These are phyloP conservation scores for Thermomyces lanuginosus DNA, from an alignment of 2,329 filamentous ascomycete species.

Conservation along the genomic window DNA sequence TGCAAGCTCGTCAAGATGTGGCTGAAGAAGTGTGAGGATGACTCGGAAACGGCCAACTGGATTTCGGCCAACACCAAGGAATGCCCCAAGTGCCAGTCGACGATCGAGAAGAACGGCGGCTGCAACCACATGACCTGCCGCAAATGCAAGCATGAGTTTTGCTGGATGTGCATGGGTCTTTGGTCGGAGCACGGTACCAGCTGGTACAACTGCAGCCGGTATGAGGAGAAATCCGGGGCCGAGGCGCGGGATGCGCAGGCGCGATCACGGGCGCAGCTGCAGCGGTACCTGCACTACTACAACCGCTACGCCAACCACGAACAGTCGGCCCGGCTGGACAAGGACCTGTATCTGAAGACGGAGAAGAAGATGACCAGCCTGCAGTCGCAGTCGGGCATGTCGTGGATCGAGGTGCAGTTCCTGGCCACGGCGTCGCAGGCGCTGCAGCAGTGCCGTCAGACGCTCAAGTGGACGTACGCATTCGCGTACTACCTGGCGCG, in stretches of 20 bases:
- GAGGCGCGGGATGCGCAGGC: constrained; percentile 87
- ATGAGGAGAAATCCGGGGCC: constrained; percentile 83
- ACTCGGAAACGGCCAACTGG: constrained; percentile 97
- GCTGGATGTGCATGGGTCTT: constrained; percentile 99
- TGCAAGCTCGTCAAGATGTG: constrained; percentile 84
- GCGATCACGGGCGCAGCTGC: constrained; percentile 72
- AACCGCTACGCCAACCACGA: constrained; percentile 98
- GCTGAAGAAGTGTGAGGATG: constrained; percentile 96
- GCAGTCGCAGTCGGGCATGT: constrained; percentile 85
- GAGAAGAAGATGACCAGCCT: constrained; percentile 98
- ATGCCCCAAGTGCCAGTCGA: constrained; percentile 87
- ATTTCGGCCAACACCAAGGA: constrained; percentile 98
- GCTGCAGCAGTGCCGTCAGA: constrained; percentile 92
- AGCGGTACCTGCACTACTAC: constrained; percentile 97
- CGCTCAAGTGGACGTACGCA: constrained; percentile 96
- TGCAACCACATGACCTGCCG: constrained; percentile 97
- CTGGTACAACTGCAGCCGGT: constrained; percentile 99
- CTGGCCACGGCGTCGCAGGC: constrained; percentile 84
- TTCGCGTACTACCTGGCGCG: constrained; percentile 95
- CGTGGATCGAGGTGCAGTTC: constrained; percentile 98
- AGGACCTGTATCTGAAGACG: constrained; percentile 87
- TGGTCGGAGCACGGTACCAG: constrained; percentile 98
- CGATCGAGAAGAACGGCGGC: constrained; percentile 96
- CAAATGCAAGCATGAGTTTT: constrained; percentile 93
- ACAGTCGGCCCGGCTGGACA: constrained; percentile 89